These are phyloP conservation scores for Paraphaeosphaeria minitans DNA, from an alignment of 2,329 filamentous ascomycete genomes.

Conservation along the genomic window DNA sequence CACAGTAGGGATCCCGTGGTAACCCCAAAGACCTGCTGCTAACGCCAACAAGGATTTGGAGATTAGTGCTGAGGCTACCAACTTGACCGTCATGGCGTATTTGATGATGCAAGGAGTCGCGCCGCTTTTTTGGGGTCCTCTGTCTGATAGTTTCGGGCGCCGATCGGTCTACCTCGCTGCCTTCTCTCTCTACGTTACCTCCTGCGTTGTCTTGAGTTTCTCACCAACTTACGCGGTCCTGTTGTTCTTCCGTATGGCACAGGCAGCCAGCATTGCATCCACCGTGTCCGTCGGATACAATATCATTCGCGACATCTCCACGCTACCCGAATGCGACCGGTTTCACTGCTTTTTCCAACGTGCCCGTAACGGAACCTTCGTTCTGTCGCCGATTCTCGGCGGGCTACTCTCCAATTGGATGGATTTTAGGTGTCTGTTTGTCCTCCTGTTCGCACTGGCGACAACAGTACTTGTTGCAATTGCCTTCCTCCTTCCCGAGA, in stretches of 20 bases:
- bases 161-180: conserved; percentile 54
- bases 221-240: conserved; percentile 51
- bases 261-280: conserved; percentile 56
- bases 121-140: conserved; percentile 55
- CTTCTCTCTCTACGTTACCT: conserved; percentile 54
- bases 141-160: conserved; percentile 56
- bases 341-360: conserved; percentile 50
- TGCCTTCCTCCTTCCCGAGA: conserved; percentile 50
- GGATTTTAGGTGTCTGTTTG: conserved; percentile 53
- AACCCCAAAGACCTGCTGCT: neutral
- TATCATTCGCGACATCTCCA: conserved; percentile 50
- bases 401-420: conserved; percentile 32
- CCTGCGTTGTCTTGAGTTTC: conserved; percentile 55
- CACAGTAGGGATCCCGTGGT: conserved; percentile 14
- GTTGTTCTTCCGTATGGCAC: conserved; percentile 54
- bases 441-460: conserved; percentile 58
- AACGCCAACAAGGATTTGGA: conserved; percentile 32
- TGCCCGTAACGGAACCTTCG: conserved; percentile 42
- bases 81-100: conserved; percentile 42
- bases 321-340: conserved; percentile 45
- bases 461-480: conserved; percentile 42
- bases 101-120: conserved; percentile 55
- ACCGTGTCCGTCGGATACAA: conserved; percentile 55
- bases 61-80: conserved; percentile 31
- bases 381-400: conserved; percentile 30